Evolutionary conservation across 768 basidiomycete genomes (phyloP), one percentile per base, ranked within the genome.

Genomic region (Plicaturopsis crispa): DNA sequence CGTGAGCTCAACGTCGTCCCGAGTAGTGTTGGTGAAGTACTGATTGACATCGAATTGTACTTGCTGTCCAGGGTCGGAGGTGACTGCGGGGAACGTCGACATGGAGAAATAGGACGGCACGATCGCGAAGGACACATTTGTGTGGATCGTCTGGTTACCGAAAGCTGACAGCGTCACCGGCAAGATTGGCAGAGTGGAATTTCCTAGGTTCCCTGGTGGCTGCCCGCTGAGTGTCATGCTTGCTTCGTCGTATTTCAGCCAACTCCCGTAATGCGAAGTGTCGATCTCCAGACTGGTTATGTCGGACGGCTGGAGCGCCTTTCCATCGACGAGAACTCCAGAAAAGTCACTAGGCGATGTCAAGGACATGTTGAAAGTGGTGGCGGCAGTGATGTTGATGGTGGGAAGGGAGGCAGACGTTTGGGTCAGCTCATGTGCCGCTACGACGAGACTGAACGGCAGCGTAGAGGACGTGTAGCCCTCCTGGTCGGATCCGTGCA

Each of bases 71-170:
- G 72, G 73, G 18, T 66, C 62, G 26, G 67, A 70, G 34, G 73
- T 60, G 35, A 83, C 60, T 16, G 77, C 66, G 13, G 83, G 75
- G 31, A 89, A 59, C 22, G 63, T 59, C 16, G 75, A 62, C 16
- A 63, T 45, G 8, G 71, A 62, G 62, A 96, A 94, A 55, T 75
- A 85, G 3, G 88, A 84, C 3, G 81, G 71, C 6, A 82, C 75
- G 16, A 87, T 55, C 19, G 73, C 73, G 44, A 97, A 50, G 2
- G 74, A 65, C 23, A 93, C 64, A 45, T 68, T 78, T 14, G 81
- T 78, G 14, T 66, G 58, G 42, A 88, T 48, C 0, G 74, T 71
- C 55, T 90, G 82, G 50, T 85, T 80, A n/a, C n/a, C n/a, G 57
- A 82, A 79, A 13, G 64, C 72, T 16, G 60, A 71, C 28, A 96